A percentile compares a stretch with the other conserved stretches of the same genome.
Conservation (phyloP, 192 early-diverging fungal genomes). For the Backusella morwellensis region DNA sequence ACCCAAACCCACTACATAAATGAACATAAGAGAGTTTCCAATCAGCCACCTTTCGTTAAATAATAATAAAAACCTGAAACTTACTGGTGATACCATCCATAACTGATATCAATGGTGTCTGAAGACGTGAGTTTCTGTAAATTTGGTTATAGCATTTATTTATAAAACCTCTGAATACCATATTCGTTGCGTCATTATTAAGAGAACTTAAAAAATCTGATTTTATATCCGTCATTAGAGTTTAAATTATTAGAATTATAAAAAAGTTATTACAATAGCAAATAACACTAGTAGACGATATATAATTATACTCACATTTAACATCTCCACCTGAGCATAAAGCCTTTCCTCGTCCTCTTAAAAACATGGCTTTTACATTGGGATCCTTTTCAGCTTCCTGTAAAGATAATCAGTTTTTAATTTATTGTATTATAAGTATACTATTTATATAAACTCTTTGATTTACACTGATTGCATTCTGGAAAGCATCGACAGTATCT, state of each 20-base stretch:
- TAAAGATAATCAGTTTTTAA: not conserved
- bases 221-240: not conserved
- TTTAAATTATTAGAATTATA: no score
- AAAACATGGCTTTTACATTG: slow-evolving; percentile 70
- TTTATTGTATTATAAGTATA: no score
- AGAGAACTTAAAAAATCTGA: not conserved
- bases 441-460: not conserved
- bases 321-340: slow-evolving; percentile 95
- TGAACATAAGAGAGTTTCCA: not conserved
- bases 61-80: not conserved
- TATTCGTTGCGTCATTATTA: not conserved
- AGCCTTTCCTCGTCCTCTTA: slow-evolving; percentile 66
- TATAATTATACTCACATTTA: slow-evolving; percentile 34
- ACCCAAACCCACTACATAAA: slow-evolving; percentile 83
- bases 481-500: not conserved
- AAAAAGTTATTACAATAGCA: not conserved
- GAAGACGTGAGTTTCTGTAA: slow-evolving; percentile 80
- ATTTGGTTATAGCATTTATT: slow-evolving; percentile 81
- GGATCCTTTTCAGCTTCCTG: not conserved
- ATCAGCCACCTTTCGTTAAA: slow-evolving; percentile 29
- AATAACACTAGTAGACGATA: not conserved
- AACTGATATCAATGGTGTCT: slow-evolving; percentile 87
- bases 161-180: not conserved
- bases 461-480: not conserved
- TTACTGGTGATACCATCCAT: slow-evolving; percentile 82